phyloP scores from a whole-genome alignment of 140 eudicot genomes.

The Cichorium intybus region DNA sequence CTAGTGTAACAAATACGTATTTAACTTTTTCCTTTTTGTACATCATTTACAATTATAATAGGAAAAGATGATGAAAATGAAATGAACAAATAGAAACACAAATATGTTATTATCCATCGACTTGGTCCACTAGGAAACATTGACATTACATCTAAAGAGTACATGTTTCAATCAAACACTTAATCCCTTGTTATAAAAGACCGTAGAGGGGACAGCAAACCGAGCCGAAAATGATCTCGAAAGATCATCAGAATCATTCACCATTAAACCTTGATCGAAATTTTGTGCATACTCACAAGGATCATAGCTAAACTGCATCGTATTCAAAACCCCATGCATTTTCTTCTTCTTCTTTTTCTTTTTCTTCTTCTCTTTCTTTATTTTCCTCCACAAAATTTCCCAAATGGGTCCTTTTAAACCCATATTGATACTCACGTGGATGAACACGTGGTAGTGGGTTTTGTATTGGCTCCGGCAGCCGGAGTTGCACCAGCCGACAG shows the following conservation, averaged over 20 bases:
- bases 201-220: conserved; percentile 50
- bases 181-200: conserved; percentile 13
- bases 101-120: conserved; percentile 6
- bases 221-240: conserved; percentile 70
- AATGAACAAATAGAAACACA: conserved; percentile 1
- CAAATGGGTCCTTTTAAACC: conserved; percentile 42
- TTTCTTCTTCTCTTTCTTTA: conserved; percentile 37
- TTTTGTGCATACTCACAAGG: conserved; percentile 60
- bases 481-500: conserved; percentile 29
- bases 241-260: conserved; percentile 45
- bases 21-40: too few species aligned
- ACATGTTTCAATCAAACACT: conserved; percentile 20
- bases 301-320: conserved; percentile 49
- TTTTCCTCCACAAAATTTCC: conserved; percentile 52
- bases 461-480: conserved; percentile 28
- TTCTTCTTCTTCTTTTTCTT: conserved; percentile 25
- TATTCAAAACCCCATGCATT: conserved; percentile 5
- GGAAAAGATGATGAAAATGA: not conserved
- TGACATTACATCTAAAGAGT: conserved; percentile 15
- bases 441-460: conserved; percentile 23
- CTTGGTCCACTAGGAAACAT: not conserved
- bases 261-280: conserved; percentile 50
- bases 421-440: conserved; percentile 8
- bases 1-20: too few species aligned
- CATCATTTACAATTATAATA: not conserved